Conservation (phyloP, 1,284 basidiomycete species). For the Boletus hoseneyae region DNA sequence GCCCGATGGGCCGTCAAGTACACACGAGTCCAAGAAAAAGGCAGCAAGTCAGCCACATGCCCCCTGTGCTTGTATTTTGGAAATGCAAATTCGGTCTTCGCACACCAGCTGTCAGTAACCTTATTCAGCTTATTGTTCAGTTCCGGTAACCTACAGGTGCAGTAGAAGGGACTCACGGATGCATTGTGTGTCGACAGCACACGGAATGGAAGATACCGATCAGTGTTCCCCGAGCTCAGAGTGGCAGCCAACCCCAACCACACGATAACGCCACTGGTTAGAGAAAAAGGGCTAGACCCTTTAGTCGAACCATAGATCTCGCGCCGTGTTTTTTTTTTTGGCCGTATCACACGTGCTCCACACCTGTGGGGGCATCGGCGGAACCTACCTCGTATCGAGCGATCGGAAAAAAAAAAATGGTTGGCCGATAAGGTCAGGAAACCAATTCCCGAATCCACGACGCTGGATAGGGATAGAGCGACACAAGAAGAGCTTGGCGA, state of each 20-base stretch:
- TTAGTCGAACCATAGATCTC: conserved; percentile 8
- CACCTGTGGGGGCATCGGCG: not conserved
- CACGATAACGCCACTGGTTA: not conserved
- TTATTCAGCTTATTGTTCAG: not conserved
- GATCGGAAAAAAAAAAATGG: not conserved
- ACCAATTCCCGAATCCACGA: conserved; percentile 3
- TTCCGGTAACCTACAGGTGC: not conserved
- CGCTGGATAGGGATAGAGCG: not conserved
- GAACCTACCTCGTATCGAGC: conserved; percentile 12
- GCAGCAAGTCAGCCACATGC: not conserved
- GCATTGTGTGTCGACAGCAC: not conserved
- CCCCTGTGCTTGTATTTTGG: not conserved
- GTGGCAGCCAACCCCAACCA: not conserved
- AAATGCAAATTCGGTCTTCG: not conserved
- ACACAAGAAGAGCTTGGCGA: not conserved
- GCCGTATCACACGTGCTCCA: not conserved
- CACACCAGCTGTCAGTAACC: not conserved
- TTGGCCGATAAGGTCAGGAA: conserved; percentile 9
- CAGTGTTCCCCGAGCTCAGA: not conserved
- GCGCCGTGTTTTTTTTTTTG: not conserved
- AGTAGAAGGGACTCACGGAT: not conserved
- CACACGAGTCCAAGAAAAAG: not conserved
- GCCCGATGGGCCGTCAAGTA: not conserved
- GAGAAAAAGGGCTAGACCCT: not conserved
- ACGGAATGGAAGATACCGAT: conserved; percentile 8